Evolutionary conservation across 768 basidiomycete species (phyloP).

Genomic region (Mycena haematopus): DNA sequence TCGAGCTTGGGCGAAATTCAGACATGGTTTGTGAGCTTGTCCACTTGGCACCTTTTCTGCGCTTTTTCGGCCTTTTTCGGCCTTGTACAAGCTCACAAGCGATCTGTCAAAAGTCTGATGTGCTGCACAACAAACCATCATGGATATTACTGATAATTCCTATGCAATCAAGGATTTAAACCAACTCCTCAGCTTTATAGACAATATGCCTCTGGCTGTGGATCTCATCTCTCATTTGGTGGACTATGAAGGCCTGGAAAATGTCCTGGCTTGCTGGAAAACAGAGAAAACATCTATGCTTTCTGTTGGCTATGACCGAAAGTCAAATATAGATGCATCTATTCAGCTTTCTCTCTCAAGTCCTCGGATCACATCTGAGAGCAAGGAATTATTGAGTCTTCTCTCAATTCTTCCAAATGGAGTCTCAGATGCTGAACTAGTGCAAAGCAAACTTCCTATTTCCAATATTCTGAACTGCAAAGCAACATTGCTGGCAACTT

Average conservation of each 20-base stretch:
- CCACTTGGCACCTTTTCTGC: too few relatives aligned
- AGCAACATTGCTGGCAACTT: not conserved
- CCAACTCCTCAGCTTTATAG: not conserved
- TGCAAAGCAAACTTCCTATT: not conserved
- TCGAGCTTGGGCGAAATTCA: too few relatives aligned
- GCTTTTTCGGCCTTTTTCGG: too few relatives aligned
- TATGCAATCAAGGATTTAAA: not conserved
- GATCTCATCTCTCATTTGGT: not conserved
- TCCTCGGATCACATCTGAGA: not conserved
- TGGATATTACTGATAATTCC: not conserved
- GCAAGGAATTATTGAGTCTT: not conserved
- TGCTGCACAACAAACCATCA: not conserved
- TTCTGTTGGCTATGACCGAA: not conserved
- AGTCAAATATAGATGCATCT: not conserved
- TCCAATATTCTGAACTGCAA: not conserved
- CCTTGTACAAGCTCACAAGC: too few relatives aligned
- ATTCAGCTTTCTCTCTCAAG: not conserved
- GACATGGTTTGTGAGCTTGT: too few relatives aligned
- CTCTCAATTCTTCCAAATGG: not conserved
- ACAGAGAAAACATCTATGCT: not conserved
- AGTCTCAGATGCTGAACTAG: not conserved
- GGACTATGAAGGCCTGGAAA: not conserved
- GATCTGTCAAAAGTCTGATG: too few relatives aligned
- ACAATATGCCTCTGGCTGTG: not conserved
- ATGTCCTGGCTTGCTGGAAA: not conserved